phyloP scores from a whole-genome alignment of 371 early-diverging fungal species.

The Mucor lusitanicus region DNA sequence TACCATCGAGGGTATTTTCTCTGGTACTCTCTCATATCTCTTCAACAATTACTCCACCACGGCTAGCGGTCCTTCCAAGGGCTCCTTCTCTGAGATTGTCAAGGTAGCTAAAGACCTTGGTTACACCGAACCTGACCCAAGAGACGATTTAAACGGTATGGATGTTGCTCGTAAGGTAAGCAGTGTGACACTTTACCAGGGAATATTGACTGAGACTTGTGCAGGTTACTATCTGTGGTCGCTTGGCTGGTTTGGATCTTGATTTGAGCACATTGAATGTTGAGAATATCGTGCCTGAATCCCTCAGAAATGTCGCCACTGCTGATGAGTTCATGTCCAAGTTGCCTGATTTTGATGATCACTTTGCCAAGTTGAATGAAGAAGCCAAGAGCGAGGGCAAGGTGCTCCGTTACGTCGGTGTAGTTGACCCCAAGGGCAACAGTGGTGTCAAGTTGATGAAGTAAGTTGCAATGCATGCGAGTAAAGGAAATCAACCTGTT shows the following conservation, averaged over 20 bases:
- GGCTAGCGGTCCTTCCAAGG: conserved; percentile 36
- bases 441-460: conserved; percentile 80
- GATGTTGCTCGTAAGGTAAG: conserved; percentile 79
- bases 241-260: conserved; percentile 83
- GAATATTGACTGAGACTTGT: neutral
- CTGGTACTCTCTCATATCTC: conserved; percentile 95
- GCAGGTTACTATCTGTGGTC: conserved; percentile 83
- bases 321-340: conserved; percentile 83
- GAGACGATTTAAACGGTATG: conserved; percentile 98
- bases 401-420: conserved; percentile 92
- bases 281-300: conserved; percentile 93
- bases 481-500: neutral
- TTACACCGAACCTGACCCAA: conserved; percentile 98
- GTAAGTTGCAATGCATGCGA: conserved; percentile 28
- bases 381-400: conserved; percentile 69
- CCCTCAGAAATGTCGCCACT: conserved; percentile 67
- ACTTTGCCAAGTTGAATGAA: conserved; percentile 79
- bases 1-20: conserved; percentile 95
- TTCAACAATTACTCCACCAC: conserved; percentile 92
- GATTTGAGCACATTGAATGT: conserved; percentile 77
- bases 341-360: conserved; percentile 84
- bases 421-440: conserved; percentile 72
- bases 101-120: conserved; percentile 88
- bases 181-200: neutral
- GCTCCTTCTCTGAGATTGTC: conserved; percentile 87